These are phyloP conservation scores for Globisporangium emineosum DNA, from an alignment of 352 stramenopile species.

Conservation along the genomic window DNA sequence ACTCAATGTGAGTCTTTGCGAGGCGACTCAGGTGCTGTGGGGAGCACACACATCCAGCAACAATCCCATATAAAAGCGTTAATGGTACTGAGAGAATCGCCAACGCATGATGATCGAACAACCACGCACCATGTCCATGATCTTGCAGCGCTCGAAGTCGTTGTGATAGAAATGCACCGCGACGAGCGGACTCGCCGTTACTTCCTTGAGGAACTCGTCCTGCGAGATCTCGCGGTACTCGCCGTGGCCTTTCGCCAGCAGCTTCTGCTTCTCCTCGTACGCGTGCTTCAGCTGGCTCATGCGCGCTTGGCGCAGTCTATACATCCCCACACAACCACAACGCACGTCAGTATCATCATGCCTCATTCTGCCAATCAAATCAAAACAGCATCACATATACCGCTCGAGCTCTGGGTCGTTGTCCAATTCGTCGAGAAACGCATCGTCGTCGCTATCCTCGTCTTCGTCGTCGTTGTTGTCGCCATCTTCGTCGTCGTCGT, in stretches of 20 bases:
- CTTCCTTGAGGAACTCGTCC: slow-evolving; percentile 95
- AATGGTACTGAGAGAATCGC: no score
- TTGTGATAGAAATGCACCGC: slow-evolving; percentile 96
- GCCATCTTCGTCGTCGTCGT: slow-evolving; percentile 17
- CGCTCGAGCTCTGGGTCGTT: slow-evolving; percentile 74
- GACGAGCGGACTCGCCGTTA: slow-evolving; percentile 79
- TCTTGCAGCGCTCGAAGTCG: slow-evolving; percentile 97
- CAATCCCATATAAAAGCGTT: neutral
- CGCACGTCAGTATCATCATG: neutral
- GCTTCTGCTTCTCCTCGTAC: slow-evolving; percentile 51
- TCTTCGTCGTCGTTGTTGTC: slow-evolving; percentile 26
- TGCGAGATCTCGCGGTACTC: slow-evolving; percentile 91
- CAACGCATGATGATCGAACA: no score
- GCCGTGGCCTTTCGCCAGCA: slow-evolving; percentile 72
- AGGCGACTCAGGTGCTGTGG: slow-evolving; percentile 51
- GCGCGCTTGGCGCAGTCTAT: slow-evolving; percentile 78
- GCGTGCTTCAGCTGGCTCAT: slow-evolving; percentile 66
- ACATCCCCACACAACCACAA: neutral
- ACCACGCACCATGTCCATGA: slow-evolving; percentile 90
- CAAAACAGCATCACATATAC: slow-evolving; percentile 18
- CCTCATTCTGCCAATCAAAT: neutral
- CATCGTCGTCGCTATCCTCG: slow-evolving; percentile 52
- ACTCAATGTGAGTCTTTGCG: slow-evolving; percentile 78
- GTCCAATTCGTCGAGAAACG: slow-evolving; percentile 65
- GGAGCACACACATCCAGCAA: neutral